Percentiles rank a stretch among this genome's conserved stretches.
These are phyloP conservation scores for Picochlorum costavermella DNA, from an alignment of 139 green algal genomes.

Conservation along the genomic window DNA sequence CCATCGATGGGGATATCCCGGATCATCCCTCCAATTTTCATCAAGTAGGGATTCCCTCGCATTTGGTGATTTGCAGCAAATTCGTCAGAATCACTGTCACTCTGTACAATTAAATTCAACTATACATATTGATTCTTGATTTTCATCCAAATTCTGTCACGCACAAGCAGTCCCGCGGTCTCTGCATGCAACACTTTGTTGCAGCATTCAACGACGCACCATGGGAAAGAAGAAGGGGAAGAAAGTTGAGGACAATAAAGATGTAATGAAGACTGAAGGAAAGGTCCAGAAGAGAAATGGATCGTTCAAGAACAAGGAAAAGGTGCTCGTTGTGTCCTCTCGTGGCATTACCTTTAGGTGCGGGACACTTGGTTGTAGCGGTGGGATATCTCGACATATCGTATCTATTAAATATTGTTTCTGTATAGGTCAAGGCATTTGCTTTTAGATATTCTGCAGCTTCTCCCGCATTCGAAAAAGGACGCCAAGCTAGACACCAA, in stretches of 20 bases:
- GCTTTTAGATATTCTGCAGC: slow-evolving; percentile 77
- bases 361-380: background rate
- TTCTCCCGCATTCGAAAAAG: slow-evolving; percentile 92
- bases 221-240: slow-evolving; percentile 1
- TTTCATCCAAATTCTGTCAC: too few species aligned
- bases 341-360: slow-evolving; percentile 23
- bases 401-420: background rate
- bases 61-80: too few species aligned
- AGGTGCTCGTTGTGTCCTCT: slow-evolving; percentile 16
- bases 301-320: slow-evolving; percentile 21
- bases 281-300: slow-evolving; percentile 3
- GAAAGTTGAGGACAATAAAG: background rate
- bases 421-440: slow-evolving; percentile 80
- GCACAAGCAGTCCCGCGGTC: too few species aligned
- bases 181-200: too few species aligned
- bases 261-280: background rate
- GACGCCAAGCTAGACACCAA: slow-evolving; percentile 98
- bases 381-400: background rate
- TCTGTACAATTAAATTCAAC: too few species aligned
- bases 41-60: too few species aligned
- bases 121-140: too few species aligned
- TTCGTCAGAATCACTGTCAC: too few species aligned
- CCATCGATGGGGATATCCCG: too few species aligned
- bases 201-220: background rate
- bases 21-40: too few species aligned